These are phyloP conservation scores for Fagus crenata DNA, from an alignment of 306 rosid species.

Conservation along the genomic window DNA sequence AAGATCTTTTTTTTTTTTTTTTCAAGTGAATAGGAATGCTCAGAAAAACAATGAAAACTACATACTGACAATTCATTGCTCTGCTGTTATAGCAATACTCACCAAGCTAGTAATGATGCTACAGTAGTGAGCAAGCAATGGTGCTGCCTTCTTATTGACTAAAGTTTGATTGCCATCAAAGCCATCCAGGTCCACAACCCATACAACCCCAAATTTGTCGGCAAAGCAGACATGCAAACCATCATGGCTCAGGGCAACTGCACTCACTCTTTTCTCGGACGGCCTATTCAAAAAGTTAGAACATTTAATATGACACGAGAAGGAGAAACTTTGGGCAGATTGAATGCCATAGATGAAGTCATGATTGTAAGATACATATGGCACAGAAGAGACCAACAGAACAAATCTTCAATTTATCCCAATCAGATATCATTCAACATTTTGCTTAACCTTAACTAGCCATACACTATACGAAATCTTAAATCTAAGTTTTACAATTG, in stretches of 20 bases:
- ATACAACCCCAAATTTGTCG: slow-evolving; percentile 90
- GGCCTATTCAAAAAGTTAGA: slow-evolving; percentile 41
- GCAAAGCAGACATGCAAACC: slow-evolving; percentile 79
- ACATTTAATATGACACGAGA: slow-evolving; percentile 7
- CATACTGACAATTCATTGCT: background rate
- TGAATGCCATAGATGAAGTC: background rate
- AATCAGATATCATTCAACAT: background rate
- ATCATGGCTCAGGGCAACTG: slow-evolving; percentile 71
- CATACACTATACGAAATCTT: background rate
- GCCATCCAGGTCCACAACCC: slow-evolving; percentile 67
- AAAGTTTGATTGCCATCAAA: slow-evolving; percentile 35
- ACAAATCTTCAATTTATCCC: background rate
- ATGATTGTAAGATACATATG: background rate
- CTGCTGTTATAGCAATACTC: slow-evolving; percentile 20
- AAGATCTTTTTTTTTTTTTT: background rate
- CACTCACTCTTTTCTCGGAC: slow-evolving; percentile 89
- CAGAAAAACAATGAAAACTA: background rate
- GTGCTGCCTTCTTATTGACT: slow-evolving; percentile 50
- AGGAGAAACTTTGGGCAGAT: background rate
- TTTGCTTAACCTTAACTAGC: background rate
- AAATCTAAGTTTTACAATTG: background rate
- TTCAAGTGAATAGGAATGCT: background rate
- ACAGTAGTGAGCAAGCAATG: slow-evolving; percentile 86
- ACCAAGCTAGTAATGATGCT: slow-evolving; percentile 93
- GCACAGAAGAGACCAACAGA: background rate